Percentiles rank a stretch among this genome's conserved stretches.
These are phyloP conservation scores for Centella asiatica DNA, from an alignment of 129 eudicot species.

Conservation along the genomic window DNA sequence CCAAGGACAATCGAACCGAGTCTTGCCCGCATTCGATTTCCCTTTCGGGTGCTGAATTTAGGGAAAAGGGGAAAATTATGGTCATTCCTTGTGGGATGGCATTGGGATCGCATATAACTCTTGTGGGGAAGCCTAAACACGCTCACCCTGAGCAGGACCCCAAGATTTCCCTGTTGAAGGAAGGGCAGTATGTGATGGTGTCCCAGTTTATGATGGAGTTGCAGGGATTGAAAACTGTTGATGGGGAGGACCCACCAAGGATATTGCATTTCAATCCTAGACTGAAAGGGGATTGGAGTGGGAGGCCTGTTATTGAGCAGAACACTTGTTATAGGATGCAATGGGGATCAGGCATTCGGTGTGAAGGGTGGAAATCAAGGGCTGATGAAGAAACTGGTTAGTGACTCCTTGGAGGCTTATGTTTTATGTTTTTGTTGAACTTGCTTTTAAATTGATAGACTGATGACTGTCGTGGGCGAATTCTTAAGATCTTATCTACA, in stretches of 20 bases:
- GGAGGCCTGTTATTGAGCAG: conserved; percentile 87
- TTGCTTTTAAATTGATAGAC: neutral
- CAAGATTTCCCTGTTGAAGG: conserved; percentile 64
- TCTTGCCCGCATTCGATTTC: conserved; percentile 64
- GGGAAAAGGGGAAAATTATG: conserved; percentile 37
- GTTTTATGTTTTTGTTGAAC: neutral
- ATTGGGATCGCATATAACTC: conserved; percentile 71
- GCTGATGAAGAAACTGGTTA: conserved; percentile 90
- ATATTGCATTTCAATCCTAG: conserved; percentile 81
- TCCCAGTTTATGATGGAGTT: conserved; percentile 93
- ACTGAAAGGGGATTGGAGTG: conserved; percentile 93
- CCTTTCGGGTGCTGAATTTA: conserved; percentile 43
- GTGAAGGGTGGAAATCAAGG: conserved; percentile 81
- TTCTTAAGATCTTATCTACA: neutral
- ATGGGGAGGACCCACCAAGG: conserved; percentile 88
- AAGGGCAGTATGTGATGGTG: conserved; percentile 76
- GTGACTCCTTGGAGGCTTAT: conserved; percentile 2
- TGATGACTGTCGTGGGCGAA: neutral
- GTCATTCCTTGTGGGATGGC: conserved; percentile 90
- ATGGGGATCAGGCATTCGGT: conserved; percentile 81
- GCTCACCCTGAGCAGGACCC: conserved; percentile 76
- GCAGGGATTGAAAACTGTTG: conserved; percentile 82
- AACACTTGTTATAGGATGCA: conserved; percentile 85
- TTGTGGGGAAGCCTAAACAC: conserved; percentile 57
- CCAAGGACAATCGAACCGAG: conserved; percentile 31